Base-by-base conservation (phyloP, 2,329 filamentous ascomycete species). In the Colletotrichum scovillei region DNA sequence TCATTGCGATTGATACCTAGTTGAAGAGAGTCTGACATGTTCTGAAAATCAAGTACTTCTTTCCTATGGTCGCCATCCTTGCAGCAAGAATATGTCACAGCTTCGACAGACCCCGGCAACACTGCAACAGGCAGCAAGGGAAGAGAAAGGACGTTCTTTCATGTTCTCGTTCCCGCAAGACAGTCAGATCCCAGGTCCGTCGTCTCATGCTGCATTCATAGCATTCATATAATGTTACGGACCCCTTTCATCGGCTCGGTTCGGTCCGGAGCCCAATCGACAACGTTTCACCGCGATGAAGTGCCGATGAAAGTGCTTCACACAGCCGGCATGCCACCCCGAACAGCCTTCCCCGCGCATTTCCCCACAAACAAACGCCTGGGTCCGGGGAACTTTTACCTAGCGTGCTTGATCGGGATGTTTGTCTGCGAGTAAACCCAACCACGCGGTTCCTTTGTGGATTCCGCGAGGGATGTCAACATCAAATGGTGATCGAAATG, bases 291-390 rank as follows among this genome's bases (percentile, higher is more conserved):
- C 67, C 53, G 53, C 22, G n/a, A 12, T 7, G 16, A 42, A 24
- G 4, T 59, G 56, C 59, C 62, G 60, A 42, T 11, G 9, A 14
- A 55, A 49, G 42, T 30, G 62, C 58, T 11, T 64, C 26, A 38
- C 32, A 53, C 28, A 65, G 19, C 12, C 22, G 59, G 52, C 22
- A 26, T 59, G 24, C 16, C 22, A 55, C 62, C n/a, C 35, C 6
- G n/a, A 35, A 11, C 14, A 49, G 19, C 16, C 46, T 49, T 19
- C 63, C 19, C 56, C 24, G 42, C 28, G 63, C 22, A 56, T 22
- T 71, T 28, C 69, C 63, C 69, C 69, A 26, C 63, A 60, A 52
- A 35, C 49, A n/a, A 30, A 28, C 16, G 26, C 49, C 46, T 16
- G 8, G 38, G n/a, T 49, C 12, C 11, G 49, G 32, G 8, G 38